phyloP scores from a whole-genome alignment of 129 eudicot genomes.

The Logfia minima region DNA sequence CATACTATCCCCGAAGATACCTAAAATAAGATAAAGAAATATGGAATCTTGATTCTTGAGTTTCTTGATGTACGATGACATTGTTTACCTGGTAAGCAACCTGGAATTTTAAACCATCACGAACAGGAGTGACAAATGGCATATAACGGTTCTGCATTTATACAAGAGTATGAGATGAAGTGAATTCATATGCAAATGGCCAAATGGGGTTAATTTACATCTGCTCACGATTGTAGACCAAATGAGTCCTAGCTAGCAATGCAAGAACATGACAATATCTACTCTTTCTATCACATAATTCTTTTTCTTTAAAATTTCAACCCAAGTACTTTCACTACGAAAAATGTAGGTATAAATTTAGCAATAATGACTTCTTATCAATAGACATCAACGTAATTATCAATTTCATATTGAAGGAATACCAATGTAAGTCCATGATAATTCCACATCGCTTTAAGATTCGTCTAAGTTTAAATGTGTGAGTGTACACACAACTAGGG shows the following conservation, averaged over 20 bases:
- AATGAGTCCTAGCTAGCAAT: neutral
- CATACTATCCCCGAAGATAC: neutral
- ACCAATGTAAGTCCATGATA: no score
- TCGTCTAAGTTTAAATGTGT: no score
- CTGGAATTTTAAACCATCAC: neutral
- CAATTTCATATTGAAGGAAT: no score
- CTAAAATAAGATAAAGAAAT: neutral
- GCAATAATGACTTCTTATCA: no score
- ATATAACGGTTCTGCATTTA: neutral
- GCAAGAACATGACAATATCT: no score
- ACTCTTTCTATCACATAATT: no score
- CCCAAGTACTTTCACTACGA: neutral
- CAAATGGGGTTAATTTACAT: no score
- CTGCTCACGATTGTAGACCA: neutral
- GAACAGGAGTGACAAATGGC: neutral
- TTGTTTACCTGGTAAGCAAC: constrained; percentile 2
- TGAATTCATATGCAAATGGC: no score
- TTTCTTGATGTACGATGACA: neutral
- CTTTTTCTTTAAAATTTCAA: neutral
- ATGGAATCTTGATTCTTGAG: neutral
- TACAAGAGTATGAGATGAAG: no score
- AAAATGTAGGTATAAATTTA: neutral
- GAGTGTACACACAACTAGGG: no score
- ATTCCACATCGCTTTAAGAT: no score
- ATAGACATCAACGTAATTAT: no score